Evolutionary conservation across 163 green algal species (phyloP), one percentile per base, ranked within the genome.

Genomic region (Trebouxiophyceae sp.): DNA sequence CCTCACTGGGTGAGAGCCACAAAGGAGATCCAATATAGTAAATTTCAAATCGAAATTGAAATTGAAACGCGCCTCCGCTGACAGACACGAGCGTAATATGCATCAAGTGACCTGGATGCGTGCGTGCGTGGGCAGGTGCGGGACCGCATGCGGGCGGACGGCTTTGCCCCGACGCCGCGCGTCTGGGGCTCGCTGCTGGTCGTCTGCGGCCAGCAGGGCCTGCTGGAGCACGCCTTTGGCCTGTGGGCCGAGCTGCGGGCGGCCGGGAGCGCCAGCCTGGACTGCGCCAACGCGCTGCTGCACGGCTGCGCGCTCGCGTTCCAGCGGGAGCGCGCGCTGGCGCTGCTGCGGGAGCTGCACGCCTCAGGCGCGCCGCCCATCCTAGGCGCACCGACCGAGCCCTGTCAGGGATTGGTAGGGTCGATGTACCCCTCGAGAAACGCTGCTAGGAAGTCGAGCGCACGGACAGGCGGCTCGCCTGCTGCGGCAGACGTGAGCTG

Each of bases 151-250:
- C 55, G 19, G 20, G 63, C 24, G 0, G 57, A 32, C 2, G 66
- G 68, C 28, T 73, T 76, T 33, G 30, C 20, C 0, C 73, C 66
- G 5, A 67, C 60, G 20, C 31, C 59, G 2, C 46, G 26, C 3
- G 56, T 82, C 1, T 86, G 69, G 68, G 67, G 64, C 26, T 68
- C 55, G 20, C 70, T 85, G 31, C 59, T 85, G 28, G 27, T 81
- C 20, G 78, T 73, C 24, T 77, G 69, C 50, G n/a, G 4, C 27
- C 54, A 60, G 34, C 73, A 69, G 31, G 62, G 66, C n/a, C 69
- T 80, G 62, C 20, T 73, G 68, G 78, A 85, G 59, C 65, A 63
- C 28, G 73, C 69, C 3, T 59, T 67, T 24, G 69, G 50, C 33
- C 65, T 82, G 54, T 82, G 73, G 73, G 16, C n/a, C 5, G 59